phyloP scores from a whole-genome alignment of 2,329 filamentous ascomycete species.

The Penicillium sp. region DNA sequence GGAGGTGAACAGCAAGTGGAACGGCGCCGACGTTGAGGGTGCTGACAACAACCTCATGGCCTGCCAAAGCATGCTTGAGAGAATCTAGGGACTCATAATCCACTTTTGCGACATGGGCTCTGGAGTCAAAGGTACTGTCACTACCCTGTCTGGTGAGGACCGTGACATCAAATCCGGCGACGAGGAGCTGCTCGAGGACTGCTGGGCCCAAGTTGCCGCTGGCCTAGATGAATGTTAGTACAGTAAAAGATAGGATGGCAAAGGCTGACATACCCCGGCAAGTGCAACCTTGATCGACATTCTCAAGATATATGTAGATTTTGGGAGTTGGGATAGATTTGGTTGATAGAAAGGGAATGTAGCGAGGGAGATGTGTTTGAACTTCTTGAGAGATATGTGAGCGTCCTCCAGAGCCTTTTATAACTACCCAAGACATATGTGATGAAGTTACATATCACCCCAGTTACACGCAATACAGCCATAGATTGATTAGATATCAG shows the following conservation, averaged over 20 bases:
- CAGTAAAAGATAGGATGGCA: not conserved
- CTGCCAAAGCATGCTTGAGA: slow-evolving; percentile 27
- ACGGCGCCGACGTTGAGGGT: slow-evolving; percentile 15
- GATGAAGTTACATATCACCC: not conserved
- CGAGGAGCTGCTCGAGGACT: slow-evolving; percentile 28
- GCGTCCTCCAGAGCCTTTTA: not conserved
- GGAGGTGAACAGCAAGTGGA: slow-evolving; percentile 10
- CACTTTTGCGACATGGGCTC: slow-evolving; percentile 24
- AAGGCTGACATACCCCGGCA: not conserved
- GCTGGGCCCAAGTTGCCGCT: slow-evolving; percentile 33
- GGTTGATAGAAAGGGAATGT: not conserved
- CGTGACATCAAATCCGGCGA: slow-evolving; percentile 29
- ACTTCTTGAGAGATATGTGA: not conserved
- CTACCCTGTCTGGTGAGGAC: slow-evolving; percentile 26
- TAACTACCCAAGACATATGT: not conserved
- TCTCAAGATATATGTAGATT: not conserved
- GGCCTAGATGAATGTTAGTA: slow-evolving; percentile 14
- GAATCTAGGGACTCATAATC: slow-evolving; percentile 30
- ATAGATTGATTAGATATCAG: not conserved
- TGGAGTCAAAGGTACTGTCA: slow-evolving; percentile 1
- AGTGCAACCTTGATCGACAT: slow-evolving; percentile 7
- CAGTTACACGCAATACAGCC: not conserved
- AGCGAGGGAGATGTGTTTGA: not conserved
- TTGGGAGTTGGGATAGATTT: not conserved
- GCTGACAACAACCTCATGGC: slow-evolving; percentile 33